These are phyloP conservation scores for Ilyonectria sp. DNA, from an alignment of 2,329 filamentous ascomycete species.

Conservation along the genomic window DNA sequence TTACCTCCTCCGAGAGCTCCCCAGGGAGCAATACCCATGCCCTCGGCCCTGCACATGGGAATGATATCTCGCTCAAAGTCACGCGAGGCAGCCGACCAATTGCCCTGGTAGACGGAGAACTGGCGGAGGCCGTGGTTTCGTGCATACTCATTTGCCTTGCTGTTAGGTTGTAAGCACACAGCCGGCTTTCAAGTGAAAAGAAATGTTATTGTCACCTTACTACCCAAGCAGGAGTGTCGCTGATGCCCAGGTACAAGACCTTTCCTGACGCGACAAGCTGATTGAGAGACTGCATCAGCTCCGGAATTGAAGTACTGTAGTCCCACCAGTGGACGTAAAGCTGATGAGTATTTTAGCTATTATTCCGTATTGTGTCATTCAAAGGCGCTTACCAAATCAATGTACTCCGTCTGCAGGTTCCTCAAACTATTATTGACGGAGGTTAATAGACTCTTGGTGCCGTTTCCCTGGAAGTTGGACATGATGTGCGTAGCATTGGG, in stretches of 20 bases:
- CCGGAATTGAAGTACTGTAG: conserved; percentile 74
- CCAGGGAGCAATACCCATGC: conserved; percentile 72
- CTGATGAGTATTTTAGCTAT: conserved; percentile 44
- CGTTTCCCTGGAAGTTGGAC: conserved; percentile 72
- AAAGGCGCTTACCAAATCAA: conserved; percentile 68
- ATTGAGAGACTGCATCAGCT: conserved; percentile 79
- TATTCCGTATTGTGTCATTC: not conserved
- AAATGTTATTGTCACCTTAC: conserved; percentile 58
- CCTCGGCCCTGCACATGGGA: conserved; percentile 60
- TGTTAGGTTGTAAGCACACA: conserved; percentile 41
- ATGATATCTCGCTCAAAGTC: conserved; percentile 62
- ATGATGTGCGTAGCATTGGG: conserved; percentile 59
- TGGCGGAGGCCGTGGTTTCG: conserved; percentile 78
- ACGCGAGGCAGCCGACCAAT: conserved; percentile 57
- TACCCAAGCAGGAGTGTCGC: conserved; percentile 79
- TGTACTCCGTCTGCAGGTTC: conserved; percentile 78
- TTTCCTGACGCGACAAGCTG: conserved; percentile 72
- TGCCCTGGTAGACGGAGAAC: conserved; percentile 70
- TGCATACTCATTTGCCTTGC: conserved; percentile 78
- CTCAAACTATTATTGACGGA: conserved; percentile 70
- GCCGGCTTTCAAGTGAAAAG: not conserved
- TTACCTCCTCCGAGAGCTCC: conserved; percentile 67
- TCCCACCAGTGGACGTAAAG: conserved; percentile 79
- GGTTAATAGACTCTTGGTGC: conserved; percentile 71
- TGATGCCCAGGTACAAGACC: conserved; percentile 76